Base-by-base conservation (phyloP, 768 basidiomycete species). In the Macrolepiota dolichaula region DNA sequence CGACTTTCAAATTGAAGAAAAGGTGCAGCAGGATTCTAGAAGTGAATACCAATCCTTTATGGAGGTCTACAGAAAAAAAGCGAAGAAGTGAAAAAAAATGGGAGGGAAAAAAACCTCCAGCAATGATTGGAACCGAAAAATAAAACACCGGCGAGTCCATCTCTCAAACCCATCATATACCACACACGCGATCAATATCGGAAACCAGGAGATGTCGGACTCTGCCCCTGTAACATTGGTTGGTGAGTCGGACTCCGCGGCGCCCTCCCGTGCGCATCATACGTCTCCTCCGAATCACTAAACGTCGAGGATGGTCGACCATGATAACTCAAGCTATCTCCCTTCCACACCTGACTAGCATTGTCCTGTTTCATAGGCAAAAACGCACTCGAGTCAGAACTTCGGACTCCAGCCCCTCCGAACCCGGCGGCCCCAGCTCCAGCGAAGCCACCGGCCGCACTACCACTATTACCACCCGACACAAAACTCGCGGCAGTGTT, bases 301-400 rank as follows among this genome's bases (percentile, higher is more conserved):
- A 54, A 61, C 13, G 59, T 27, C 57, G 52, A 27, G 10, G 59
- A 51, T 74, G 70, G 27, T 44, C 55, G 46, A 27, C 55, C 32
- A 32, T 56, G 42, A 35, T 56, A 56, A 47, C 29, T 56, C 66
- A 87, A 68, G 66, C 77, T 78, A 69, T 85, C 87, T 51, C 77
- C 76, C 63, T 84, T 83, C 85, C 85, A 87, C 50, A 80, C 77
- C 65, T 77, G 78, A 65, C 81, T 85, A 56, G 75, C 64, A 66
- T 85, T 86, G 59, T 81, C 82, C 69, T 87, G 86, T 65, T 84
- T 82, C 67, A 91, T 71, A 15, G 89, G 89, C 61, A 88, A 77
- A 67, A 91, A 91, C 27, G 86, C 82, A 63, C 85, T 87, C 67
- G 86, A 85, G 74, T 88, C 84, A 63, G 86, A 86, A 73, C 73